Base-by-base conservation (phyloP, 2,329 filamentous ascomycete genomes). In the Sporothrix pseudoabietina region DNA sequence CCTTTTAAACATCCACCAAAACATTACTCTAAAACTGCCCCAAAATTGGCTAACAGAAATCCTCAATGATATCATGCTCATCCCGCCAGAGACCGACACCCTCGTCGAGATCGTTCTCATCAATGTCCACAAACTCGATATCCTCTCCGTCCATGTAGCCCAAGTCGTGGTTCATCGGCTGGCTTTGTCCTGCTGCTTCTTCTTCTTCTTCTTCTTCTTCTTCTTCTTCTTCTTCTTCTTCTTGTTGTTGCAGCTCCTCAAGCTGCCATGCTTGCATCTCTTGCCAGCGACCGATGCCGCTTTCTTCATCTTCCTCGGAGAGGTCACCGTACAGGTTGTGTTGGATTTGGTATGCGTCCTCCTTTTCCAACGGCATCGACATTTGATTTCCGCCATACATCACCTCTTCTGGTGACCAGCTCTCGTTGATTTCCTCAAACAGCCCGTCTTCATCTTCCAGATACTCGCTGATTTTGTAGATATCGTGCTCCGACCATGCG, bases 51-150 rank as follows among this genome's bases (percentile, higher is more conserved):
- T 52, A 44, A 47, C 44, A 59, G 8, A 41, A 39, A 22, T 52
- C n/a, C 19, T 41, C 19, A n/a, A 71, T 41, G 39, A 73, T n/a
- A 14, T 68, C 59, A 6, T 66, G 14, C 16, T 73, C 68, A 14
- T 68, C 26, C 5, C 39, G 68, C 68, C 72, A 73, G 35, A 73
- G 52, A 1, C 69, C 68, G 3, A 68, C 16, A 3, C 68, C 72
- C 10, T 73, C 72, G 26, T 71, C 69, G 3, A 72, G 19, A 12
- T 19, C 63, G 22, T n/a, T 14, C 63, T 69, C 71, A 0, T 65
- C 55, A 49, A 73, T 55, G 30, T 74, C 74, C 72, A 72, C 71
- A 49, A 57, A 74, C 16, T 41, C 63, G 8, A 9, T 32, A 3
- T 73, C 72, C 1, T 73, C 72, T 0, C 59, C 72, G 12, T 47